Percentiles rank a stretch among this genome's conserved stretches.
Conservation (phyloP, 2,329 filamentous ascomycete species). For the Chaetomium sp. region DNA sequence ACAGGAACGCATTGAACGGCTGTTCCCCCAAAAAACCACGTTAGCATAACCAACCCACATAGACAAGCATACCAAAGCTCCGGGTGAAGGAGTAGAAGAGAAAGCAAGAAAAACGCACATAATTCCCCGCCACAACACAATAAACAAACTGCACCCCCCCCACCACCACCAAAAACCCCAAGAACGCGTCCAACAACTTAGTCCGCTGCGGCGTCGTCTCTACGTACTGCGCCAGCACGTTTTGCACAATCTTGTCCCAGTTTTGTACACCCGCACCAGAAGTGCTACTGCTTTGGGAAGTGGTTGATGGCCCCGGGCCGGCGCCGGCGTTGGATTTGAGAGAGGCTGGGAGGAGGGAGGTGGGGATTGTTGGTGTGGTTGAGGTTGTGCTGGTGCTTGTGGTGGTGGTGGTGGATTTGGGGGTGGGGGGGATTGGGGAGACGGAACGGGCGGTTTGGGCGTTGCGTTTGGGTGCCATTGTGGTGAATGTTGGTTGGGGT, state of each 20-base stretch:
- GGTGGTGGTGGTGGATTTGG: neutral
- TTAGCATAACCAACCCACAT: neutral
- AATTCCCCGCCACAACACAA: conserved; percentile 87
- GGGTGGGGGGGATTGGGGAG: neutral
- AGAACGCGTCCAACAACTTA: conserved; percentile 86
- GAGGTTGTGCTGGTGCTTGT: neutral
- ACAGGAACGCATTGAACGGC: conserved; percentile 98
- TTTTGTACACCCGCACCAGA: conserved; percentile 20
- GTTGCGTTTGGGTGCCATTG: too few relatives aligned
- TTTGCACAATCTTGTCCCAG: conserved; percentile 56
- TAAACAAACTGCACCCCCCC: conserved; percentile 91
- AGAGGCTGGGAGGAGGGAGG: neutral
- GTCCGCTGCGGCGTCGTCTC: conserved; percentile 80
- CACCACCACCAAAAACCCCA: conserved; percentile 78
- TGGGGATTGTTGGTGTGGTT: neutral
- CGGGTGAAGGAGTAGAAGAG: too few relatives aligned
- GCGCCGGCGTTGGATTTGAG: neutral
- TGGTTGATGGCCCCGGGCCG: neutral
- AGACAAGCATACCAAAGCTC: too few relatives aligned
- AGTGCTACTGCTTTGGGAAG: too few relatives aligned
- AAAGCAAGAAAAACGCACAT: conserved; percentile 54
- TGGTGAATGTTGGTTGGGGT: too few relatives aligned
- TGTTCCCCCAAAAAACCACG: conserved; percentile 31
- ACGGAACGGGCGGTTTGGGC: neutral
- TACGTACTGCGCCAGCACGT: conserved; percentile 72